Conservation (phyloP, 139 green algal genomes). For the Limnomonas spitsbergensis region DNA sequence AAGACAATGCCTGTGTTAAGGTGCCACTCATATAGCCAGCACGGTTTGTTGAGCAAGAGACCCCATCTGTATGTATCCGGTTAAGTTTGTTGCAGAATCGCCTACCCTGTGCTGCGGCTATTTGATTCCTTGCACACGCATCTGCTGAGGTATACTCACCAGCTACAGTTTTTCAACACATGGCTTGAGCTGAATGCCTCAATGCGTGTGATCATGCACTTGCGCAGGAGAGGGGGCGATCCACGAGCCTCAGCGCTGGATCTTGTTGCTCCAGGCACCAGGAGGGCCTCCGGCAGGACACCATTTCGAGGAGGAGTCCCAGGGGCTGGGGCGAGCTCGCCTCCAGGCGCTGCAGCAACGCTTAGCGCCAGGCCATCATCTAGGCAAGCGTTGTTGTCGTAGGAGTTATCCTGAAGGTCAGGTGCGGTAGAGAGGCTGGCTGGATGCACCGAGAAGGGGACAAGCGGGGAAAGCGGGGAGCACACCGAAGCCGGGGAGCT, state of each 20-base stretch:
- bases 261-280: neutral
- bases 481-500: no score
- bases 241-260: neutral
- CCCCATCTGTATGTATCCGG: no score
- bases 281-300: neutral
- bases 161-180: neutral
- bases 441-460: no score
- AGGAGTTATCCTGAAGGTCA: neutral
- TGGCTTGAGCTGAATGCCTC: neutral
- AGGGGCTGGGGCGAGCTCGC: neutral
- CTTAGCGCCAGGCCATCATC: neutral
- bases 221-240: neutral
- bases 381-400: neutral
- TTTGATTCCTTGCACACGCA: no score
- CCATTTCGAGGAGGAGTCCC: neutral
- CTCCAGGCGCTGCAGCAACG: neutral
- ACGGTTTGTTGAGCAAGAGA: no score
- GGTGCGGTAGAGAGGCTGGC: no score
- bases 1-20: no score
- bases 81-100: no score
- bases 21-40: no score
- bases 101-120: no score
- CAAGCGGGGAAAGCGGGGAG: no score
- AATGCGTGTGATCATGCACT: conserved; percentile 6
- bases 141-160: no score